Percentiles rank a stretch among this genome's conserved stretches.
These are phyloP conservation scores for Camellia sinensis DNA, from an alignment of 148 eudicot species.

Conservation along the genomic window DNA sequence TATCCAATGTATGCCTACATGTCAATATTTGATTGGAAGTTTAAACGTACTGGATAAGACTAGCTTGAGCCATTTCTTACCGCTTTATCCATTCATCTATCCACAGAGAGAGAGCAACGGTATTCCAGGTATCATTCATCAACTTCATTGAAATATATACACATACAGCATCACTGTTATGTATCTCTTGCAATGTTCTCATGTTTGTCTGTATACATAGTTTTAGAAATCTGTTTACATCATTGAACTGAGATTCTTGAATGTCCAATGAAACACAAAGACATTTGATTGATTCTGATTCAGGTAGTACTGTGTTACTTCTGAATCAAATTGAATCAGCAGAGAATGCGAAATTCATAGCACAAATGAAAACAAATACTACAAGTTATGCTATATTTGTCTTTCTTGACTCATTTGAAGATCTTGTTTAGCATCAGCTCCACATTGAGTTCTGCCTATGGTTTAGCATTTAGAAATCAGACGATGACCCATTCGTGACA, in stretches of 20 bases:
- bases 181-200: neutral
- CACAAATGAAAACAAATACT: too few species aligned
- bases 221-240: neutral
- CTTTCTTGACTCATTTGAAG: neutral
- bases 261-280: neutral
- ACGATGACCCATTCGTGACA: too few species aligned
- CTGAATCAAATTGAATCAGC: too few species aligned
- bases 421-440: neutral
- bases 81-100: neutral
- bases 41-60: neutral
- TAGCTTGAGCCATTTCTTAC: neutral
- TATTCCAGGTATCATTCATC: too few species aligned
- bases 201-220: neutral
- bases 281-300: neutral
- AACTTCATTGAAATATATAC: too few species aligned
- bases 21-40: constrained; percentile 5
- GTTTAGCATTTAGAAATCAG: too few species aligned
- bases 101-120: neutral
- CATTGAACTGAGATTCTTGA: neutral
- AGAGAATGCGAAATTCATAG: too few species aligned
- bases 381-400: too few species aligned
- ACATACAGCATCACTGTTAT: too few species aligned
- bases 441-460: too few species aligned
- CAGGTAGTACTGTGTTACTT: neutral
- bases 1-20: neutral